These are phyloP conservation scores for Lophiotrema nucula DNA, from an alignment of 495 filamentous ascomycete genomes.

Conservation along the genomic window DNA sequence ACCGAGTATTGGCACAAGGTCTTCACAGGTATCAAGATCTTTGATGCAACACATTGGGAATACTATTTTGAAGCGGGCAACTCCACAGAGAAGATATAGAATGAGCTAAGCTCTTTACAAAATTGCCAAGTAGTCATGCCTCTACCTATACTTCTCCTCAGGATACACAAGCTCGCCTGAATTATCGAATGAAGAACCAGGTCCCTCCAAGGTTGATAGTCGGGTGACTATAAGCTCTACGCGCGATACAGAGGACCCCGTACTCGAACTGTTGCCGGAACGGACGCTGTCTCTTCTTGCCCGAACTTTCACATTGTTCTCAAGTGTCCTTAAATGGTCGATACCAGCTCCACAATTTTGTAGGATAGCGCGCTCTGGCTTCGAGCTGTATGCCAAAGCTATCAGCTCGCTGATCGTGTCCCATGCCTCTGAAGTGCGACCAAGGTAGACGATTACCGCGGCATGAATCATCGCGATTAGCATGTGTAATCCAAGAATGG, in stretches of 20 bases:
- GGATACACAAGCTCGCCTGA: too few species aligned
- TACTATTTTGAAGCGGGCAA: not conserved
- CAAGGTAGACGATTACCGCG: not conserved
- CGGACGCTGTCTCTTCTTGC: too few species aligned
- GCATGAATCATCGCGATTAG: not conserved
- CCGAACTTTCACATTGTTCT: too few species aligned
- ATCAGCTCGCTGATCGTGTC: not conserved
- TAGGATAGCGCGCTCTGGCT: not conserved
- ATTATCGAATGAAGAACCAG: too few species aligned
- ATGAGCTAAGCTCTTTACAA: too few species aligned
- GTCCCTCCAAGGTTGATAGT: too few species aligned
- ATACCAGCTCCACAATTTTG: not conserved
- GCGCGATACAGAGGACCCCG: too few species aligned
- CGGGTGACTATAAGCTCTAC: too few species aligned
- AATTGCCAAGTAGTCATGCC: too few species aligned
- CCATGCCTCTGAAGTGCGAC: not conserved
- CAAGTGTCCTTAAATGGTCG: not conserved
- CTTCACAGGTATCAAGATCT: not conserved
- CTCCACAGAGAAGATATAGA: too few species aligned
- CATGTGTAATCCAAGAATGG: not conserved
- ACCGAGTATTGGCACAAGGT: slow-evolving; percentile 7
- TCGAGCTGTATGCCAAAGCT: not conserved
- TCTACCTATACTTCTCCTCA: too few species aligned
- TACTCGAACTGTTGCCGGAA: too few species aligned
- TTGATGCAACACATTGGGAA: slow-evolving; percentile 1